A percentile compares a stretch with the other conserved stretches of the same genome.
phyloP scores from a whole-genome alignment of 179 eudicot genomes.

The Silene noctiflora region DNA sequence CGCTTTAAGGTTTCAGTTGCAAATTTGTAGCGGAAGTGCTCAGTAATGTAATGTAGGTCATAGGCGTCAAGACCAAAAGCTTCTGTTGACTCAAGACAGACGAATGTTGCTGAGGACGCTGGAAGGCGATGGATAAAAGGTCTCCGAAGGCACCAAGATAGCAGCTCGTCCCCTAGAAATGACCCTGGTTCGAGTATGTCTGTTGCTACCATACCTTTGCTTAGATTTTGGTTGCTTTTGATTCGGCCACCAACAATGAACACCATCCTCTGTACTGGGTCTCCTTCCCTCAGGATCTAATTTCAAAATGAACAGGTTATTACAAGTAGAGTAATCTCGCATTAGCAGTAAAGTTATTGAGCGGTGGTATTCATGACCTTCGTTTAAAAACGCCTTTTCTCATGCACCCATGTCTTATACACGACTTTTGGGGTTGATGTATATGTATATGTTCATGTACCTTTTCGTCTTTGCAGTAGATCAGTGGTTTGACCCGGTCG shows the following conservation, averaged over 20 bases:
- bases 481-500: slow-evolving; percentile 75
- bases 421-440: background rate
- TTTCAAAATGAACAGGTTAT: background rate
- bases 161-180: slow-evolving; percentile 75
- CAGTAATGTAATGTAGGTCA: slow-evolving; percentile 72
- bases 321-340: background rate
- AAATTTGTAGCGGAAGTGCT: slow-evolving; percentile 83
- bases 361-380: background rate
- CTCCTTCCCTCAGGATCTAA: slow-evolving; percentile 84
- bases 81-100: slow-evolving; percentile 62
- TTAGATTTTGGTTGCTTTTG: slow-evolving; percentile 71
- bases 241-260: slow-evolving; percentile 70
- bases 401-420: background rate
- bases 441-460: slow-evolving; percentile 24
- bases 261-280: slow-evolving; percentile 74
- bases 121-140: slow-evolving; percentile 72
- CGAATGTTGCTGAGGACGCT: slow-evolving; percentile 80
- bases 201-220: slow-evolving; percentile 62
- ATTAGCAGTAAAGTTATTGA: background rate
- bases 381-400: background rate
- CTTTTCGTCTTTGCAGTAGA: slow-evolving; percentile 81
- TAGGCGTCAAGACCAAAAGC: slow-evolving; percentile 74
- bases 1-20: slow-evolving; percentile 65
- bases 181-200: slow-evolving; percentile 67
- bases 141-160: slow-evolving; percentile 67